phyloP scores from a whole-genome alignment of 116 monocot species.

The Cymodocea nodosa region DNA sequence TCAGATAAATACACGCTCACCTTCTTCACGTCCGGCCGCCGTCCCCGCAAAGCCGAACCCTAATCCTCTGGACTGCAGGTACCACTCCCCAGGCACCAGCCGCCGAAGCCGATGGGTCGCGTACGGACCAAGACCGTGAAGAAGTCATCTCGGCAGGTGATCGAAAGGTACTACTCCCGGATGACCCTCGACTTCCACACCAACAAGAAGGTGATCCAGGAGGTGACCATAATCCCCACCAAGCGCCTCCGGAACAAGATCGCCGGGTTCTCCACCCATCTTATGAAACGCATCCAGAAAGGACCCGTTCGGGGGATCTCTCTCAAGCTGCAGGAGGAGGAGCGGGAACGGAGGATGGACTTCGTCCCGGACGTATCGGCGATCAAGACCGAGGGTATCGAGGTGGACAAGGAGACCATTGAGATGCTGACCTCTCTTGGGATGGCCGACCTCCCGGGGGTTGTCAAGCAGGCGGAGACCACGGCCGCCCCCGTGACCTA shows the following conservation, averaged over 20 bases:
- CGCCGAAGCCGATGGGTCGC: constrained; percentile 15
- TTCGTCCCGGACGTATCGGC: constrained; percentile 20
- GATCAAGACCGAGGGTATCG: constrained; percentile 17
- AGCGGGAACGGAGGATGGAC: constrained; percentile 23
- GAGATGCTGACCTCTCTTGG: constrained; percentile 22
- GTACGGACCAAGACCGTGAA: constrained; percentile 35
- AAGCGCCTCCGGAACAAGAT: constrained; percentile 26
- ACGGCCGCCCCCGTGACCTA: background rate
- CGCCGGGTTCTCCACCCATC: constrained; percentile 22
- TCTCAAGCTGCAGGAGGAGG: constrained; percentile 25
- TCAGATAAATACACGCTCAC: too few species aligned
- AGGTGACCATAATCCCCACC: constrained; percentile 23
- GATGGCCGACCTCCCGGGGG: constrained; percentile 18
- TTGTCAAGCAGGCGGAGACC: constrained; percentile 11
- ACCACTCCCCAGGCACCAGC: background rate
- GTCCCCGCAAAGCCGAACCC: too few species aligned
- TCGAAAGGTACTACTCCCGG: constrained; percentile 16
- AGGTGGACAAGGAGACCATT: constrained; percentile 19
- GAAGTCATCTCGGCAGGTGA: constrained; percentile 31
- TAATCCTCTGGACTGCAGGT: too few species aligned
- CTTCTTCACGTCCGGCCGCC: too few species aligned
- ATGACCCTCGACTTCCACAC: constrained; percentile 15
- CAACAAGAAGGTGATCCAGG: constrained; percentile 25
- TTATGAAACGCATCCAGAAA: constrained; percentile 23
- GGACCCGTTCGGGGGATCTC: constrained; percentile 27